Evolutionary conservation across 768 basidiomycete genomes (phyloP).

Genomic region (Mycena indigotica): DNA sequence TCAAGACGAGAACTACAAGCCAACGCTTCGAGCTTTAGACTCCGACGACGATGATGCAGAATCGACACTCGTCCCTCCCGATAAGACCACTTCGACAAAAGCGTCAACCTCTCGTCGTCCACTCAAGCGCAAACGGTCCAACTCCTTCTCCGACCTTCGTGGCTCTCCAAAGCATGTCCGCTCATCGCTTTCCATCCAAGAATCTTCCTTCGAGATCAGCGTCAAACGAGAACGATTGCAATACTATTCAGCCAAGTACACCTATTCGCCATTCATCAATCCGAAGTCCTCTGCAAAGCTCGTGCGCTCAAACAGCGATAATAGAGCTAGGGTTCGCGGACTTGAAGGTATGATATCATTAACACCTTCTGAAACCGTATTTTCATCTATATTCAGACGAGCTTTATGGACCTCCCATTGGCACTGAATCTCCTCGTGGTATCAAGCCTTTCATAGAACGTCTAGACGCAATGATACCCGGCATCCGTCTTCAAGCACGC

Average conservation of each 20-base stretch:
- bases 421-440: constrained; percentile 43
- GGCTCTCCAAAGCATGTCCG: constrained; percentile 46
- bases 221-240: constrained; percentile 39
- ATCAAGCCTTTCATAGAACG: constrained; percentile 38
- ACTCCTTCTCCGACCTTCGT: constrained; percentile 43
- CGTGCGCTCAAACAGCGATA: not conserved
- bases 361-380: constrained; percentile 1
- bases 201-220: constrained; percentile 48
- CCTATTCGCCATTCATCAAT: constrained; percentile 14
- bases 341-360: constrained; percentile 35
- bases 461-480: constrained; percentile 48
- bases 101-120: constrained; percentile 7
- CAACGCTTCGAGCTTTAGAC: not conserved
- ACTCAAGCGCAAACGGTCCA: constrained; percentile 35
- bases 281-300: constrained; percentile 10
- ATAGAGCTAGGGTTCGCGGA: constrained; percentile 25
- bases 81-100: constrained; percentile 7
- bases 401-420: constrained; percentile 43
- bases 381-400: constrained; percentile 35
- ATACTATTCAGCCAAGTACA: constrained; percentile 12
- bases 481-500: constrained; percentile 48
- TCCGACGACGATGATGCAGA: constrained; percentile 14
- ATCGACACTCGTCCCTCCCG: not conserved
- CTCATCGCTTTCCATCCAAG: constrained; percentile 45
- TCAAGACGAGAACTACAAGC: constrained; percentile 18